Evolutionary conservation across 1,284 basidiomycete species (phyloP).

Genomic region (Tylopilus sp.): DNA sequence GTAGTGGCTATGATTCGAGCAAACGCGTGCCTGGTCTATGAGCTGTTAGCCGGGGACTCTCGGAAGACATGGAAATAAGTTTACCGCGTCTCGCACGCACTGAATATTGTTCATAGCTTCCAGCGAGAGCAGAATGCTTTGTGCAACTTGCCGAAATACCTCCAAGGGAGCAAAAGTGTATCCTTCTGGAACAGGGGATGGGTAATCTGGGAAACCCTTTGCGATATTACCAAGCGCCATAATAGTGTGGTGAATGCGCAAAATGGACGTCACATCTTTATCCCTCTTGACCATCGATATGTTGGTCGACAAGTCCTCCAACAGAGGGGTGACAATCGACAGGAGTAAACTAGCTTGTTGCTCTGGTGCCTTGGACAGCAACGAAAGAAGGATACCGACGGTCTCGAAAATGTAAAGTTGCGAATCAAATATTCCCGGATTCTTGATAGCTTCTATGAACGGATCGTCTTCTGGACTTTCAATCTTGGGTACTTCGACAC

Average conservation of each 20-base stretch:
- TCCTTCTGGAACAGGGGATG: constrained; percentile 58
- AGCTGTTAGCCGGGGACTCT: constrained; percentile 12
- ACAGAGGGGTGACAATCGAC: constrained; percentile 77
- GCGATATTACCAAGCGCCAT: constrained; percentile 93
- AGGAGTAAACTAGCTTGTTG: constrained; percentile 71
- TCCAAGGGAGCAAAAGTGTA: constrained; percentile 73
- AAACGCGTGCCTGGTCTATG: constrained; percentile 87
- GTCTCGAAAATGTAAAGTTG: constrained; percentile 97
- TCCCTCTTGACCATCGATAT: constrained; percentile 55
- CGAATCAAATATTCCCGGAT: constrained; percentile 75
- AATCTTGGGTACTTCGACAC: constrained; percentile 60
- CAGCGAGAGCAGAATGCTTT: constrained; percentile 83
- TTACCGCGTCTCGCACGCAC: constrained; percentile 88
- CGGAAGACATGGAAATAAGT: constrained; percentile 28
- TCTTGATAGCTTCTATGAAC: constrained; percentile 75
- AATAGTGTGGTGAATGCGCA: constrained; percentile 92
- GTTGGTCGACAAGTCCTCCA: constrained; percentile 70
- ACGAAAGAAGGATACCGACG: constrained; percentile 77
- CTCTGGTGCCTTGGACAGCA: constrained; percentile 65
- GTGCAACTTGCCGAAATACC: constrained; percentile 84
- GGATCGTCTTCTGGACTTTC: constrained; percentile 65
- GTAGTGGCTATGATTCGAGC: constrained; percentile 89
- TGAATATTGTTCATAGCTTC: constrained; percentile 86
- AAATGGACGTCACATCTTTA: constrained; percentile 67
- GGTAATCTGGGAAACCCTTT: constrained; percentile 93